Evolutionary conservation across 805 yeast species (phyloP).

Genomic region (Yarrowia sp.): DNA sequence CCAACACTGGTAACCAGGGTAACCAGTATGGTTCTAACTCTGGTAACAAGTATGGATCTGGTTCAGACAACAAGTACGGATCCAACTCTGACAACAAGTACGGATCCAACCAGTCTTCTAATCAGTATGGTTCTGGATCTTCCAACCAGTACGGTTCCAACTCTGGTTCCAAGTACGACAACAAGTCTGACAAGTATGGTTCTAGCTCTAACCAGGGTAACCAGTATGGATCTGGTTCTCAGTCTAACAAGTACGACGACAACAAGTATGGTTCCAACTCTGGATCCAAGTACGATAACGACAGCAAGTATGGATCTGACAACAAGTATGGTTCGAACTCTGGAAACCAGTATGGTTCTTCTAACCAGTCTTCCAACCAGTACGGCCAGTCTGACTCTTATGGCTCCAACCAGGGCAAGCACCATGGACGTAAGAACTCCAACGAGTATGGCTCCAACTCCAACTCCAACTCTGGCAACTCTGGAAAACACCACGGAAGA

Average conservation of each 20-base stretch:
- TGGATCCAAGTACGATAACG: not conserved
- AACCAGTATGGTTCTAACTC: not conserved
- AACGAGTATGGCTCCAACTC: not conserved
- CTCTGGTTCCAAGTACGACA: not conserved
- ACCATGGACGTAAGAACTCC: not conserved
- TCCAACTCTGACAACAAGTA: not conserved
- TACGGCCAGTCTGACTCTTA: too few relatives aligned
- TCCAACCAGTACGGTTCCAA: not conserved
- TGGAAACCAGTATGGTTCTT: not conserved
- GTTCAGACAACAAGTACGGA: not conserved
- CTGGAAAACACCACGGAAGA: slow-evolving; percentile 1
- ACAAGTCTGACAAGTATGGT: not conserved
- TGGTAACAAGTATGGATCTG: not conserved
- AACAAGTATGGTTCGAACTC: not conserved
- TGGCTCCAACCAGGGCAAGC: not conserved
- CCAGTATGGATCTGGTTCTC: not conserved
- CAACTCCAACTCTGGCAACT: not conserved
- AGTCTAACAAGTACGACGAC: not conserved
- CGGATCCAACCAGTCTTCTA: not conserved
- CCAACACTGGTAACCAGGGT: not conserved
- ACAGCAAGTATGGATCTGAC: not conserved
- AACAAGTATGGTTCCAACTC: not conserved
- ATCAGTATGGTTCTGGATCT: not conserved
- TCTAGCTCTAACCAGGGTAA: not conserved
- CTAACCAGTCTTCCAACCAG: not conserved